Percentiles rank a stretch among this genome's conserved stretches.
These are phyloP conservation scores for Clarkia xantiana DNA, from an alignment of 345 rosid genomes.

Conservation along the genomic window DNA sequence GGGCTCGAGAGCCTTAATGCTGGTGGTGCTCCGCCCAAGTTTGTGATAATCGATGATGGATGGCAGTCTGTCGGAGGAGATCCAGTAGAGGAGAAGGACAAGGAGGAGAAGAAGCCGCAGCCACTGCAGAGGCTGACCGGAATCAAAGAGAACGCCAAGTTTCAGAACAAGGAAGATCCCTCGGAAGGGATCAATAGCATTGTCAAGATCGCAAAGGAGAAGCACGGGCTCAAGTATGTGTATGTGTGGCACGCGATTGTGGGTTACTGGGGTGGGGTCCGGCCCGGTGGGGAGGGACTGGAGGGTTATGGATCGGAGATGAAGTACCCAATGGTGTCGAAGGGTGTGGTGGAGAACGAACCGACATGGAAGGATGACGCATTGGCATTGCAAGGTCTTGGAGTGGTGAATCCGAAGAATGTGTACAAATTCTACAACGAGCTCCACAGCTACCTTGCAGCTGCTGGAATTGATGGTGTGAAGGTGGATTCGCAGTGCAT, in stretches of 20 bases:
- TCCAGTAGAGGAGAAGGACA: constrained; percentile 4
- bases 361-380: constrained; percentile 69
- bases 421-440: constrained; percentile 62
- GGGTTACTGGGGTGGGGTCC: constrained; percentile 96
- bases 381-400: constrained; percentile 66
- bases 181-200: constrained; percentile 55
- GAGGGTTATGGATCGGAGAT: constrained; percentile 54
- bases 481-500: constrained; percentile 90
- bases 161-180: constrained; percentile 54
- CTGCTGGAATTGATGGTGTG: constrained; percentile 79
- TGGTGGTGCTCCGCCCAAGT: constrained; percentile 74
- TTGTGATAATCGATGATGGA: constrained; percentile 89
- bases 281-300: constrained; percentile 54
- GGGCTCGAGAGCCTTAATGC: constrained; percentile 50
- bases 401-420: constrained; percentile 59
- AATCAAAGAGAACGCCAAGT: constrained; percentile 63
- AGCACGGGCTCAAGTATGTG: constrained; percentile 58
- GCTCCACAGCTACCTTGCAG: constrained; percentile 68
- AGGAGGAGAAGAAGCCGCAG: constrained; percentile 19
- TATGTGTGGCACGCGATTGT: constrained; percentile 97
- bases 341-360: constrained; percentile 64
- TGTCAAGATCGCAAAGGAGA: constrained; percentile 47
- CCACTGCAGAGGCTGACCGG: constrained; percentile 52
- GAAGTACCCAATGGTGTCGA: constrained; percentile 53
- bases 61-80: constrained; percentile 82